Conservation (phyloP, 352 stramenopile genomes). For the Globisporangium takayamanum region DNA sequence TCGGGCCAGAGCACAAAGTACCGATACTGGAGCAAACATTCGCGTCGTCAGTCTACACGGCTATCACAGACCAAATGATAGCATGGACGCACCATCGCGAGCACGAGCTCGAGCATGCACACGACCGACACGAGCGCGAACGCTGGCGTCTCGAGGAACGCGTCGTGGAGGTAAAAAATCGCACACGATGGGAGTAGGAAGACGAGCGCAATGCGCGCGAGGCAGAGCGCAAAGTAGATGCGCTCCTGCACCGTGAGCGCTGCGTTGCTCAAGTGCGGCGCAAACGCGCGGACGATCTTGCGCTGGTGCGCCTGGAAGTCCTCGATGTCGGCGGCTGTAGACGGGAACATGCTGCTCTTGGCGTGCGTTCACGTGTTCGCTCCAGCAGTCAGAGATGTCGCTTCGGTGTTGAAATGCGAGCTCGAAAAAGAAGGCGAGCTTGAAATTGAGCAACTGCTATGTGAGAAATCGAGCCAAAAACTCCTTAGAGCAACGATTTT, state of each 20-base stretch:
- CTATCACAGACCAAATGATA: not conserved
- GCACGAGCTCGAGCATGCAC: conserved; percentile 35
- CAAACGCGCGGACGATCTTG: conserved; percentile 69
- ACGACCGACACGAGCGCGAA: conserved; percentile 56
- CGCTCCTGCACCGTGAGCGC: conserved; percentile 44
- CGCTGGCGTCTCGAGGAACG: conserved; percentile 53
- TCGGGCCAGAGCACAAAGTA: conserved; percentile 70
- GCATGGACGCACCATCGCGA: conserved; percentile 33
- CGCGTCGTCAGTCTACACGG: not conserved
- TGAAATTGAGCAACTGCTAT: too few relatives aligned
- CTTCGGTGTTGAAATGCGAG: not conserved
- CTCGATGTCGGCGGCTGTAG: conserved; percentile 20
- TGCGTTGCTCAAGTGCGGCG: conserved; percentile 53
- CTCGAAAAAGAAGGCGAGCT: not conserved
- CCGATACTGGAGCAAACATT: conserved; percentile 37
- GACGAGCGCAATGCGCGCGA: conserved; percentile 47
- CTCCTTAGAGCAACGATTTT: too few relatives aligned
- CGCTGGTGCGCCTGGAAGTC: conserved; percentile 52
- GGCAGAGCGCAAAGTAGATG: conserved; percentile 41
- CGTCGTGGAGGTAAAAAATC: conserved; percentile 39
- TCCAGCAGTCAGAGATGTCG: not conserved
- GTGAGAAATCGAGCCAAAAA: too few relatives aligned
- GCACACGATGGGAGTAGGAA: conserved; percentile 44
- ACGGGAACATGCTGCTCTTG: conserved; percentile 22
- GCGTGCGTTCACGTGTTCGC: not conserved